Evolutionary conservation across 2,329 filamentous ascomycete genomes (phyloP).

Genomic region (Colletotrichum musicola): DNA sequence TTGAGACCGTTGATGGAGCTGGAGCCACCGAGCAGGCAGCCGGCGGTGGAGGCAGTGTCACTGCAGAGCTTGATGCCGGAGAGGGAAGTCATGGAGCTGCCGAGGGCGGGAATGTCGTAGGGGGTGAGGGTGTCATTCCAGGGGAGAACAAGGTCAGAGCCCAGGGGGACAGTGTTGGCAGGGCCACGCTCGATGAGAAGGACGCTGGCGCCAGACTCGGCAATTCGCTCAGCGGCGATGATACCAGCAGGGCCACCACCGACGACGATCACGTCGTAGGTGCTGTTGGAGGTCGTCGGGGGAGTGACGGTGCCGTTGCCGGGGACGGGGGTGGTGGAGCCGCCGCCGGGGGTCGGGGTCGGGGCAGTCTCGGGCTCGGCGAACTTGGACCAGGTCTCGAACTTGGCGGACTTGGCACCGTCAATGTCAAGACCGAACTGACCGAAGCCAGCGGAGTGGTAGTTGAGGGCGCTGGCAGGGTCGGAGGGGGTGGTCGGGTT

Average conservation of each 20-base stretch:
- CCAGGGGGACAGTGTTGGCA: slow-evolving; percentile 48
- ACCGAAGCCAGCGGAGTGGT: slow-evolving; percentile 56
- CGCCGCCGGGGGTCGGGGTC: slow-evolving; percentile 24
- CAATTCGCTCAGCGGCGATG: slow-evolving; percentile 51
- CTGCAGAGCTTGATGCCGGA: slow-evolving; percentile 47
- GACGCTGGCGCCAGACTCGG: slow-evolving; percentile 52
- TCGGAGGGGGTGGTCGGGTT: slow-evolving; percentile 49
- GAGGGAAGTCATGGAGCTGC: slow-evolving; percentile 42
- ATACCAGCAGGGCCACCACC: slow-evolving; percentile 53
- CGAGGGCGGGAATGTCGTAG: slow-evolving; percentile 48
- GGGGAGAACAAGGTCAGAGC: slow-evolving; percentile 46
- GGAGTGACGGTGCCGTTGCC: slow-evolving; percentile 43
- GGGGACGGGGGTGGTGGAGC: slow-evolving; percentile 35
- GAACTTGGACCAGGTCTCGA: slow-evolving; percentile 34
- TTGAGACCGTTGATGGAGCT: slow-evolving; percentile 50
- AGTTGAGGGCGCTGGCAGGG: slow-evolving; percentile 49
- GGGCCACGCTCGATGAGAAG: slow-evolving; percentile 54
- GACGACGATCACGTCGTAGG: slow-evolving; percentile 55
- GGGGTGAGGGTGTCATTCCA: slow-evolving; percentile 50
- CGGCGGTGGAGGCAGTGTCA: slow-evolving; percentile 51
- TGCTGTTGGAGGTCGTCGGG: slow-evolving; percentile 45
- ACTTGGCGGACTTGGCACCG: slow-evolving; percentile 49
- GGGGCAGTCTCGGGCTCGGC: slow-evolving; percentile 25
- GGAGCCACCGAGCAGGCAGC: slow-evolving; percentile 53
- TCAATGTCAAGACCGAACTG: slow-evolving; percentile 50